These are phyloP conservation scores for Trichosporon coremiiforme DNA, from an alignment of 1,284 basidiomycete species.

Conservation along the genomic window DNA sequence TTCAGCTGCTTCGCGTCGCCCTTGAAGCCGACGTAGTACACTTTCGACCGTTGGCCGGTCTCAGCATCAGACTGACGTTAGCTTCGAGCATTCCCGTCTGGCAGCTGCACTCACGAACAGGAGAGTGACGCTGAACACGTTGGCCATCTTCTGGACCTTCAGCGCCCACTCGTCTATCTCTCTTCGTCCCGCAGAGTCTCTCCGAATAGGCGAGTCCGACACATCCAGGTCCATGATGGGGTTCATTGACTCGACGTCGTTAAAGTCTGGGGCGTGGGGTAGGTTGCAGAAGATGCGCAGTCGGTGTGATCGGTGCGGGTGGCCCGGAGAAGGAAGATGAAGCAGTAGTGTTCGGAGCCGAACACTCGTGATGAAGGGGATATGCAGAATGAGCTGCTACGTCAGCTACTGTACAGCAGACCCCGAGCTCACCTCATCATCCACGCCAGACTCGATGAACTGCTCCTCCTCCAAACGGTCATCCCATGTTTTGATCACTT, in stretches of 20 bases:
- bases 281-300: slow-evolving; percentile 52
- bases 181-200: slow-evolving; percentile 44
- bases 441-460: slow-evolving; percentile 54
- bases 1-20: slow-evolving; percentile 49
- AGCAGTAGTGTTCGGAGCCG: slow-evolving; percentile 52
- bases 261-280: slow-evolving; percentile 50
- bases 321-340: slow-evolving; percentile 47
- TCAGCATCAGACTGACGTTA: slow-evolving; percentile 45
- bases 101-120: slow-evolving; percentile 46
- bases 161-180: slow-evolving; percentile 56
- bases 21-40: slow-evolving; percentile 53
- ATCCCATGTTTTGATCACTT: slow-evolving; percentile 57
- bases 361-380: slow-evolving; percentile 54
- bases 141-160: slow-evolving; percentile 56
- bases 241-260: slow-evolving; percentile 49
- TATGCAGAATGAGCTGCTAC: slow-evolving; percentile 52
- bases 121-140: slow-evolving; percentile 53
- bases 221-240: slow-evolving; percentile 55
- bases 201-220: slow-evolving; percentile 37
- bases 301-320: slow-evolving; percentile 49
- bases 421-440: slow-evolving; percentile 53
- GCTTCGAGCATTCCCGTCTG: not conserved
- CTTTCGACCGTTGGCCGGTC: slow-evolving; percentile 36
- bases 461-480: slow-evolving; percentile 50
- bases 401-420: slow-evolving; percentile 16